phyloP scores from a whole-genome alignment of 225 moss, liverwort and hornwort genomes.

The Bryum argenteum region DNA sequence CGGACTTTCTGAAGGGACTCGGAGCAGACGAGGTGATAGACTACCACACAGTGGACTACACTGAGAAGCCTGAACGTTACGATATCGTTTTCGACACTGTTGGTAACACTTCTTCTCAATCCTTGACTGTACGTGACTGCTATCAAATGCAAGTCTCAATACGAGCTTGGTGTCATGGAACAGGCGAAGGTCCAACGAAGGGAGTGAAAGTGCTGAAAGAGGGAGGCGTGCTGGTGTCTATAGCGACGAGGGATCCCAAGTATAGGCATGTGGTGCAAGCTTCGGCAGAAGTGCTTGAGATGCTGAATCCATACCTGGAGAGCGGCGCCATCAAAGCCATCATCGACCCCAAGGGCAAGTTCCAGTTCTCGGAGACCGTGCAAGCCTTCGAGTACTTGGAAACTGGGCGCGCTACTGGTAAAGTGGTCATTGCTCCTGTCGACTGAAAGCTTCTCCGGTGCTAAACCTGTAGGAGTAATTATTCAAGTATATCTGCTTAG shows the following conservation, averaged over 20 bases:
- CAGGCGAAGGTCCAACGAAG: slow-evolving; percentile 57
- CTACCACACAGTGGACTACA: slow-evolving; percentile 58
- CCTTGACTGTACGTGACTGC: neutral
- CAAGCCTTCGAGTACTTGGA: slow-evolving; percentile 72
- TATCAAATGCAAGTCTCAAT: too few relatives aligned
- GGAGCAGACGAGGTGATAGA: slow-evolving; percentile 89
- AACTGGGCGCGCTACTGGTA: slow-evolving; percentile 66
- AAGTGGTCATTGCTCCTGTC: slow-evolving; percentile 59
- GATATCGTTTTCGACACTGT: slow-evolving; percentile 66
- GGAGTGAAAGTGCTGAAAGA: slow-evolving; percentile 62
- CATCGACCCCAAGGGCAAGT: slow-evolving; percentile 61
- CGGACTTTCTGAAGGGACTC: slow-evolving; percentile 67
- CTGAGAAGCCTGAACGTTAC: slow-evolving; percentile 61
- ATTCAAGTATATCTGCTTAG: too few relatives aligned
- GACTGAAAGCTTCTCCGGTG: neutral
- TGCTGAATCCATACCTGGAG: slow-evolving; percentile 65
- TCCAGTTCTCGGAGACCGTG: slow-evolving; percentile 54
- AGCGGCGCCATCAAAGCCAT: slow-evolving; percentile 67
- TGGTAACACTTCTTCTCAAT: slow-evolving; percentile 38
- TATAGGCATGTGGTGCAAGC: slow-evolving; percentile 48
- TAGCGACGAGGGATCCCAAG: slow-evolving; percentile 37
- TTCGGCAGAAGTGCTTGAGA: slow-evolving; percentile 49
- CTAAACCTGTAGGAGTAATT: neutral
- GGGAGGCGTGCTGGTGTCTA: slow-evolving; percentile 48
- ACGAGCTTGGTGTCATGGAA: neutral